Evolutionary conservation across 805 yeast genomes (phyloP).

Genomic region (Saccharomycopsis selenospora): DNA sequence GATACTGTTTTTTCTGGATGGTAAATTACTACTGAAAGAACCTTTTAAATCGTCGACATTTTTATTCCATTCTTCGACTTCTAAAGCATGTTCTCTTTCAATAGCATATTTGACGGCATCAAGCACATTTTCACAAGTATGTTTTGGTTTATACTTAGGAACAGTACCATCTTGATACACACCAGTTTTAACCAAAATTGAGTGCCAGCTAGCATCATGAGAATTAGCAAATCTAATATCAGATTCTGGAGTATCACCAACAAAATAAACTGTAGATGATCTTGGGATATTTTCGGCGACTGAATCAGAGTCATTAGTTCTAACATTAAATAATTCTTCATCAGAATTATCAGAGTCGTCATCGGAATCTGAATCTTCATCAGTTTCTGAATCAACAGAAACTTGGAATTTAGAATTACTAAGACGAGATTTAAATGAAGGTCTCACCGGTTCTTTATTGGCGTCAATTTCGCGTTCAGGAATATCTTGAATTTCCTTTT

Average conservation of each 20-base stretch:
- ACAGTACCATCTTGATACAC: constrained; percentile 74
- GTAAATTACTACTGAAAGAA: background rate
- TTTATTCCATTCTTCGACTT: constrained; percentile 64
- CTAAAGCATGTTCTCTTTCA: constrained; percentile 70
- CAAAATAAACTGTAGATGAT: constrained; percentile 80
- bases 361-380: constrained; percentile 26
- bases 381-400: constrained; percentile 26
- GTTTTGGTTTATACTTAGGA: constrained; percentile 76
- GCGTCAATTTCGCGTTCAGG: constrained; percentile 28
- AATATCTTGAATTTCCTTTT: constrained; percentile 34
- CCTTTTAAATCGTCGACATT: constrained; percentile 17
- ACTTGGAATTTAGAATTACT: constrained; percentile 21
- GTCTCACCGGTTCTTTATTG: constrained; percentile 23
- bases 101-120: constrained; percentile 80
- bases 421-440: constrained; percentile 14
- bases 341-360: constrained; percentile 29
- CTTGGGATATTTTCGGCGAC: constrained; percentile 59
- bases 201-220: constrained; percentile 78
- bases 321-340: constrained; percentile 34
- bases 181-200: constrained; percentile 81
- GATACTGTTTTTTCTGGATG: constrained; percentile 1
- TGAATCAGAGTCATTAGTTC: constrained; percentile 37
- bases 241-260: constrained; percentile 86
- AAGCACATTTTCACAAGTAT: constrained; percentile 62
- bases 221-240: constrained; percentile 84